Base-by-base conservation (phyloP, 495 filamentous ascomycete genomes). In the Cladorrhinum samala region DNA sequence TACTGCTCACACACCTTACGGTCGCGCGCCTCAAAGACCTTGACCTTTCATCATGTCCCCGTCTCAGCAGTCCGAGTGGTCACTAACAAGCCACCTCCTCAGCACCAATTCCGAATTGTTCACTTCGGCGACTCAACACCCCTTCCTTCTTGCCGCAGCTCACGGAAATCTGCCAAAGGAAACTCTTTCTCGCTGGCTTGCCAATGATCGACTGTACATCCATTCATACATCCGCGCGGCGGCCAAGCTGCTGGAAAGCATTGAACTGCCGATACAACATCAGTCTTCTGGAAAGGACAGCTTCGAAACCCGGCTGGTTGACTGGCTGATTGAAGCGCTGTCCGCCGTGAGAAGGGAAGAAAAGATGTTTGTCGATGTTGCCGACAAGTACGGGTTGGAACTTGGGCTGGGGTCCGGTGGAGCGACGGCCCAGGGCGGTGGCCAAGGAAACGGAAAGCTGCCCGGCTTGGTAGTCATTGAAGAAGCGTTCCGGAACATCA, bases 131-230 rank as follows among this genome's bases (percentile, higher is more conserved):
- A 89, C 86, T 17, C 79, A 81, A 52, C 75, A 82, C 55, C 77
- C 80, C 1, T 91, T 91, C 72, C 82, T 91, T 50, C 72, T 74
- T 20, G 73, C 79, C 49, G 86, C 85, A 21, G 85, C 85, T 21
- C 68, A 73, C 46, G 86, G 86, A 50, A 77, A 72, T 3, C 72
- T 90, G 27, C 66, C 78, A 18, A 78, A 79, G 41, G 57, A 68
- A 1, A 63, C 70, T 0, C 77, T 90, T 11, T 76, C 79, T 33
- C 73, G 78, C 65, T 91, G 86, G 86, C 78, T 91, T 38, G 77
- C 83, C 19, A 85, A 89, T 68, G 87, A 91, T 70, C 71, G 83
- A 8, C 76, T 89, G 48, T 89, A 90, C 69, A 81, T 84, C 18
- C 85, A 88, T 55, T 79, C 81, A 46, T 88, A 68, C 46, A 73